Base-by-base conservation (phyloP, 2,329 filamentous ascomycete genomes). In the Bipolaris cookei region DNA sequence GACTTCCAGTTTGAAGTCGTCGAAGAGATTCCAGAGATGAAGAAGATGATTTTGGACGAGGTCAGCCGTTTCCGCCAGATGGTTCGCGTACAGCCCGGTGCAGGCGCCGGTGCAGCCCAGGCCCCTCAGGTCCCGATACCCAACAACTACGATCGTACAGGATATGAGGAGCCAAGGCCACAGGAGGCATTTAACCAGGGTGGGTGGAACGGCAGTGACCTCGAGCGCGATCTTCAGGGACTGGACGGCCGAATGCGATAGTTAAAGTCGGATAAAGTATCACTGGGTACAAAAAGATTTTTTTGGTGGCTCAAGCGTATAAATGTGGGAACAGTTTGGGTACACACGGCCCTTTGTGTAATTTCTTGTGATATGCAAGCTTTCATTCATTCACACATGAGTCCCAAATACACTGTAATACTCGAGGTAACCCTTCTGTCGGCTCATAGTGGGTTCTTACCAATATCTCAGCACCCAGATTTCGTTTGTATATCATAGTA, bases 1-100 rank as follows among this genome's bases (percentile, higher is more conserved):
- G 93, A 99, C 82, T 99, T 99, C 81, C 90, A 94, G 76, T 99
- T 99, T 73, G 95, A 99, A 77, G 88, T 97, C n/a, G 87, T 97
- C 37, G 94, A 99, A 51, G 95, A 98, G 42, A 92, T 99, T 18
- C 85, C 83, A 20, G 91, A 97, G 68, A 98, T 99, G 93, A 91
- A 95, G 75, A 88, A 89, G 78, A 96, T 97, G 91, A 99, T 99
- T 64, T 83, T 97, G 58, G 90, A 94, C n/a, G 95, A 99, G 78
- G 95, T 99, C 46, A 84, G 87, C 73, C 85, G 88, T 64, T 99
- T 99, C 87, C 87, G 95, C 62, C 82, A 84, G 56, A 75, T 79
- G 52, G 86, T 88, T 21, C 66, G 77, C 18, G 68, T 76, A 43
- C 76, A 78, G 63, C 75, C 76, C 23, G 69, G 73, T 44, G 67